Base-by-base conservation (phyloP, 768 basidiomycete genomes). In the Pisolithus sp. region DNA sequence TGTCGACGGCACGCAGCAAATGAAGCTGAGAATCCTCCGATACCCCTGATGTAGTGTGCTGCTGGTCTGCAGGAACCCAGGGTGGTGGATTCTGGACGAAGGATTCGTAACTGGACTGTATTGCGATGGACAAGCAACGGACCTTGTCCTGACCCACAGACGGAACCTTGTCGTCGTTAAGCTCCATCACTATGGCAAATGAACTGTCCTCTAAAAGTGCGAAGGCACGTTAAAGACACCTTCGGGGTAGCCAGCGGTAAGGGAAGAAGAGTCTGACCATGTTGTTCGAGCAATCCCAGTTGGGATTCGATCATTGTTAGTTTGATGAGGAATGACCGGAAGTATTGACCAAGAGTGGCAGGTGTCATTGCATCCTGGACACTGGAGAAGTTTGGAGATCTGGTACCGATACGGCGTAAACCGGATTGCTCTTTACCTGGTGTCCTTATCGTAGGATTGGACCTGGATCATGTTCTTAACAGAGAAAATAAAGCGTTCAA, bases 401-500 rank as follows among this genome's bases (percentile, higher is more conserved):
- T 43, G 10, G 44, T 43, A 31, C 58, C 48, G 55, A 41, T n/a
- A 13, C 42, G 47, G 3, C 23, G 49, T 17, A 40, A 7, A 36
- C 37, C 24, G 9, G 37, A 7, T 12, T 24, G 28, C 17, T 42
- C 55, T 63, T 51, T 57, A 86, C 89, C 80, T 78, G 18, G 78
- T 78, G 56, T 88, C 83, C 62, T 82, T 87, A 64, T 86, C 77
- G 68, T 78, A 86, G 0, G 74, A 58, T 55, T 87, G 86, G 26
- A 89, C 77, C 49, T 82, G 65, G 26, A 91, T 79, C 81, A 94
- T 85, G 65, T 78, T 86, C 54, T 86, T 83, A n/a, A 95, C 65
- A 21, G 90, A 83, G 65, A 96, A 92, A 18, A 95, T 78, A 66
- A 89, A 96, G 3, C 93, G 80, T 65, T 98, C 94, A n/a, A 96